Base-by-base conservation (phyloP, 208 protist species). In the Wallacemonas collosoma region DNA sequence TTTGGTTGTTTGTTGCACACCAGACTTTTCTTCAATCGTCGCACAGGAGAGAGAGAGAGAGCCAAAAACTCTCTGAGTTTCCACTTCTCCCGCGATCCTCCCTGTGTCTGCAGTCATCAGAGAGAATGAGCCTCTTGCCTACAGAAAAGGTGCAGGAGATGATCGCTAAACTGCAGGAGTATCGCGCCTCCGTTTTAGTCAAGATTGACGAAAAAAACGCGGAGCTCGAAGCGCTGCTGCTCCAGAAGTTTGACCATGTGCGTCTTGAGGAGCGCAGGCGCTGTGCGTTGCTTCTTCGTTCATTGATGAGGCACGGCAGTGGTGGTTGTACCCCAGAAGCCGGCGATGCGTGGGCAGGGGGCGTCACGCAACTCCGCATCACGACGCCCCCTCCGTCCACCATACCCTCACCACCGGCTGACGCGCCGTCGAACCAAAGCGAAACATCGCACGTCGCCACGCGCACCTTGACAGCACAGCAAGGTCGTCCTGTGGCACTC, bases 201-300 rank as follows among this genome's bases (percentile, higher is more conserved):
- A 75, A 75, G 38, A 84, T 87, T n/a, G 51, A 72, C 11, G 66
- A 50, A 36, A 81, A 73, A 47, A 69, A 75, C 14, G 40, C 39
- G 0, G 78, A 83, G 60, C 53, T 83, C 3, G 36, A 57, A 38
- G 45, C 44, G 36, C 43, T 73, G 6, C 68, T 73, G 44, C 2
- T 5, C 3, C 50, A 53, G 8, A 69, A 69, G 35, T n/a, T 69
- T 43, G 36, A 58, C 8, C 64, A 44, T 2, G 64, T 39, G 9
- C 50, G 50, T 54, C 11, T 58, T 4, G 14, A 54, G 9, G 64
- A 69, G 36, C 43, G 64, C 14, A 7, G 51, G 4, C 43, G 64
- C 11, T 69, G 48, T 44, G 51, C 60, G n/a, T 41, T 50, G 7
- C 40, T 65, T 6, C 11, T 65, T 6, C 60, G 6, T 38, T 65